Evolutionary conservation across 129 eudicot species (phyloP).

Genomic region (Ambrosia trifida): DNA sequence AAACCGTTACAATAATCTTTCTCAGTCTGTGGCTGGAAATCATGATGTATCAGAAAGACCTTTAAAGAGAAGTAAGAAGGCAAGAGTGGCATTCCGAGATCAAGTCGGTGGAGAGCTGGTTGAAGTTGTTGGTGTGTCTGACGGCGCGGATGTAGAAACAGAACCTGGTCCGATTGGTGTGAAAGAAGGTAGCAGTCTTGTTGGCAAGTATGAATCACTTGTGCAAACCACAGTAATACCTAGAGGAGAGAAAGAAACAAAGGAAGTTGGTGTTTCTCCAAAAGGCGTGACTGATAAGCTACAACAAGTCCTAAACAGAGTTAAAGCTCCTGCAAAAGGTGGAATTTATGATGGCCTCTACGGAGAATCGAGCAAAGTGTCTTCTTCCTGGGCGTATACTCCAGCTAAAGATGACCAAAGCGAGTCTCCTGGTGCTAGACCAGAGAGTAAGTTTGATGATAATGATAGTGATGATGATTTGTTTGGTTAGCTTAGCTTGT

Average conservation of each 20-base stretch:
- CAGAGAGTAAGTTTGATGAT: conserved; percentile 35
- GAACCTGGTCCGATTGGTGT: conserved; percentile 97
- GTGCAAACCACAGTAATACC: conserved; percentile 71
- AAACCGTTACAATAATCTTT: conserved; percentile 62
- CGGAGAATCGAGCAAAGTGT: conserved; percentile 86
- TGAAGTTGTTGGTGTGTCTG: conserved; percentile 92
- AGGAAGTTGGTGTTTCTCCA: conserved; percentile 33
- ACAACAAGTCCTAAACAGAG: conserved; percentile 81
- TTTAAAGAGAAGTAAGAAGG: conserved; percentile 66
- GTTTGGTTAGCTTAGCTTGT: conserved; percentile 67
- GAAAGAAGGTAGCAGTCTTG: conserved; percentile 99
- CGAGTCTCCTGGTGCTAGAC: conserved; percentile 30
- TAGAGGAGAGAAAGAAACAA: conserved; percentile 63
- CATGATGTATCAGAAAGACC: conserved; percentile 47
- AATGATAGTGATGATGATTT: conserved; percentile 81
- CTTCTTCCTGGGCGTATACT: conserved; percentile 91
- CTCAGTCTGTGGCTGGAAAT: conserved; percentile 33
- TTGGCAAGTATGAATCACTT: conserved; percentile 95
- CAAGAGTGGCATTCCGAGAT: conserved; percentile 77
- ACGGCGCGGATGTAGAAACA: conserved; percentile 96
- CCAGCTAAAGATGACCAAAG: conserved; percentile 40
- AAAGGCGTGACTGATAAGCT: conserved; percentile 90
- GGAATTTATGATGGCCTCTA: conserved; percentile 91
- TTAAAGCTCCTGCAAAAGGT: conserved; percentile 64
- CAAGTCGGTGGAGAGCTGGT: conserved; percentile 95